Evolutionary conservation across 192 early-diverging fungal species (phyloP).

Genomic region (Linnemannia schmuckeri): DNA sequence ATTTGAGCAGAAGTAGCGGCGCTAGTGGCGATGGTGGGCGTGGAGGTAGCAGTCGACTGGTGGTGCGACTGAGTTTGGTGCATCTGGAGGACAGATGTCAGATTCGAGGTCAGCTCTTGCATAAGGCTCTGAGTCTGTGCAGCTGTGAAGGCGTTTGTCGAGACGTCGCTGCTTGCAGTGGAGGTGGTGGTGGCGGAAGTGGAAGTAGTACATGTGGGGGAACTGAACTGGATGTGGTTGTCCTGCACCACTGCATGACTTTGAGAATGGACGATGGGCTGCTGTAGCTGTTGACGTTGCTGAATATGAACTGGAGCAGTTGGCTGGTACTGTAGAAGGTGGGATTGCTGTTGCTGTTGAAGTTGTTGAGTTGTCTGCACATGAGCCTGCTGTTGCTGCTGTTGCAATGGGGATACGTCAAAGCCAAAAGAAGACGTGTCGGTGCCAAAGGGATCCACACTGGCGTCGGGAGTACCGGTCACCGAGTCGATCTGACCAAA

Average conservation of each 20-base stretch:
- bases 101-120: constrained; percentile 17
- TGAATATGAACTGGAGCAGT: neutral
- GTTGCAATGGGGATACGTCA: neutral
- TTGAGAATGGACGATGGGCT: neutral
- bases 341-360: constrained; percentile 8
- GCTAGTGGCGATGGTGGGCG: neutral
- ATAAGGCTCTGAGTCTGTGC: constrained; percentile 12
- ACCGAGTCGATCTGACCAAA: neutral
- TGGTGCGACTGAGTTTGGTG: neutral
- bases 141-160: neutral
- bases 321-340: constrained; percentile 9
- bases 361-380: neutral
- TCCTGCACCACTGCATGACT: neutral
- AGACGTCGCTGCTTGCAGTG: neutral
- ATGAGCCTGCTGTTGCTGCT: constrained; percentile 1
- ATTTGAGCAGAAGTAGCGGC: neutral
- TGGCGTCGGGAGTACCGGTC: neutral
- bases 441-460: neutral
- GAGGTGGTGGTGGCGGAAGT: neutral
- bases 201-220: neutral
- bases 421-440: neutral
- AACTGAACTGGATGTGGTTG: neutral
- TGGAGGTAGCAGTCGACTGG: neutral
- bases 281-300: neutral
- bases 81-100: constrained; percentile 7